Evolutionary conservation across 208 protist genomes (phyloP).

Genomic region (Naegleria lovaniensis): DNA sequence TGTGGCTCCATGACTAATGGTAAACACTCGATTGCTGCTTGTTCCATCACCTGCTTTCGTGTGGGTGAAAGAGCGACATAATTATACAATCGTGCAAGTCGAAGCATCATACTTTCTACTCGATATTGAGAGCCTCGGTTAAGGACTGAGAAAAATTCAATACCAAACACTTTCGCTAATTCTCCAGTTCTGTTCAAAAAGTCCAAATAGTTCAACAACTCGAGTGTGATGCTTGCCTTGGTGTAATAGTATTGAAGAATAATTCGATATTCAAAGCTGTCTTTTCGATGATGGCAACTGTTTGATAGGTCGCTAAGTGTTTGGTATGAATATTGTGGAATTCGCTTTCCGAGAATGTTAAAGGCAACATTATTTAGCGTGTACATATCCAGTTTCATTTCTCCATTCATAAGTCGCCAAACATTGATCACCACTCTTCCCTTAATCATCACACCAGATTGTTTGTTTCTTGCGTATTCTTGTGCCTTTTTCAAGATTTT

Average conservation of each 20-base stretch:
- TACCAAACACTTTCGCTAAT: constrained; percentile 61
- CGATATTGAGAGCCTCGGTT: constrained; percentile 44
- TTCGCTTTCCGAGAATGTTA: constrained; percentile 46
- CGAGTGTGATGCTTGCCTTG: constrained; percentile 30
- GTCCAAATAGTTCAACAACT: constrained; percentile 54
- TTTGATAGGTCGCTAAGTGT: constrained; percentile 46
- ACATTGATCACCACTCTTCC: constrained; percentile 61
- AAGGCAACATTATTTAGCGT: constrained; percentile 49
- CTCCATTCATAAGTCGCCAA: constrained; percentile 57
- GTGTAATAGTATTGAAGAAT: constrained; percentile 26
- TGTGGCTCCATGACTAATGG: constrained; percentile 45
- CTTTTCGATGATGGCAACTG: not conserved
- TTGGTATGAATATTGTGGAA: constrained; percentile 32
- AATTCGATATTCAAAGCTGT: not conserved
- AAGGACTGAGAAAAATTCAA: constrained; percentile 40
- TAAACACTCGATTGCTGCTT: constrained; percentile 36
- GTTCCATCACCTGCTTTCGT: constrained; percentile 31
- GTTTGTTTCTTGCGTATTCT: constrained; percentile 19
- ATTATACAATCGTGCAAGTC: constrained; percentile 38
- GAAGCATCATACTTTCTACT: constrained; percentile 42
- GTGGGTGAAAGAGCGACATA: constrained; percentile 44
- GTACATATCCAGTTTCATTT: constrained; percentile 55
- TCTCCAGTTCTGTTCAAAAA: constrained; percentile 55
- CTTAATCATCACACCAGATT: constrained; percentile 46
- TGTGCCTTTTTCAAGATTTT: constrained; percentile 48